These are phyloP conservation scores for Cinnamomum micranthum DNA, from an alignment of 164 flowering plant genomes.

Conservation along the genomic window DNA sequence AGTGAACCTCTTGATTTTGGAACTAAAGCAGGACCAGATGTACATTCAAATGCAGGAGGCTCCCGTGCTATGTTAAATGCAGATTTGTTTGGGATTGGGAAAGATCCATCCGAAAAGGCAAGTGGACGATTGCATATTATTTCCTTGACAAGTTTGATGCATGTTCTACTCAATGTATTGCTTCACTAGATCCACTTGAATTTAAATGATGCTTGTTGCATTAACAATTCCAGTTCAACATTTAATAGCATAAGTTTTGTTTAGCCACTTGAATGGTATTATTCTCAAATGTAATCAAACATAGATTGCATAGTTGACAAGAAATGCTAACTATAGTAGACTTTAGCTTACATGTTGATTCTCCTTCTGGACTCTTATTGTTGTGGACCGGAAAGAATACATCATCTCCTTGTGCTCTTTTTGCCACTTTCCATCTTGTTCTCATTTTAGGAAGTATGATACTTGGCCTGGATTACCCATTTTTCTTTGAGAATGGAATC, in stretches of 20 bases:
- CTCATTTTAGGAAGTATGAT: no score
- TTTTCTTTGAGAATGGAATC: no score
- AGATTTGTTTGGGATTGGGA: constrained; percentile 15
- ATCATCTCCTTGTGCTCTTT: no score
- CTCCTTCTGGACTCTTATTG: no score
- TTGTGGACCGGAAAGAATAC: no score
- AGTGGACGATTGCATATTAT: constrained; percentile 3
- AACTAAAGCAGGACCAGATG: not conserved
- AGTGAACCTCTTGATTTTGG: constrained; percentile 15
- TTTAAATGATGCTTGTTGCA: not conserved
- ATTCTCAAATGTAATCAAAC: not conserved
- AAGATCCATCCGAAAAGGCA: constrained; percentile 19
- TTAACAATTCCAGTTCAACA: not conserved
- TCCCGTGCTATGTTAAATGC: constrained; percentile 7
- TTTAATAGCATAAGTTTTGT: not conserved
- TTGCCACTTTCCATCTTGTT: no score
- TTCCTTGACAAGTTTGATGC: no score
- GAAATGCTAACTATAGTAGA: not conserved
- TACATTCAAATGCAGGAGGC: constrained; percentile 1
- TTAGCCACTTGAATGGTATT: not conserved
- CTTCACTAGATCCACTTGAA: no score
- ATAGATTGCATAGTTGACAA: not conserved
- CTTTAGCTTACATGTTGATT: not conserved
- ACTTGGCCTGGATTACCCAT: no score
- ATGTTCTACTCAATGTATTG: no score